These are phyloP conservation scores for Lipomyces starkeyi DNA, from an alignment of 805 yeast species.

Conservation along the genomic window DNA sequence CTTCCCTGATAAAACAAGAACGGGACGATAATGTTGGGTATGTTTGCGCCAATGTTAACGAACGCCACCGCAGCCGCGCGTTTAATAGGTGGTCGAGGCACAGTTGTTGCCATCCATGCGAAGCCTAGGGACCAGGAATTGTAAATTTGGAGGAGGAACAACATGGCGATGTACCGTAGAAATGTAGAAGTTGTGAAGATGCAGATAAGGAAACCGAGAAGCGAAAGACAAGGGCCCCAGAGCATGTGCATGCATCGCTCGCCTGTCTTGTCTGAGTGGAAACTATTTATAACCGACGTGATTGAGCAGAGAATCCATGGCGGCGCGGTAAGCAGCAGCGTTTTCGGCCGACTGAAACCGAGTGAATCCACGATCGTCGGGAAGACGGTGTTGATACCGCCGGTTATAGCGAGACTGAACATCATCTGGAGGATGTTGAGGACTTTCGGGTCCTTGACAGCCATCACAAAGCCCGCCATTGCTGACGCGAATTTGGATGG, in stretches of 20 bases:
- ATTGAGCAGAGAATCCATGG: constrained; percentile 34
- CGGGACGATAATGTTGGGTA: constrained; percentile 42
- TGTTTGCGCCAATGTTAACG: constrained; percentile 51
- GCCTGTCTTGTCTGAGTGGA: constrained; percentile 33
- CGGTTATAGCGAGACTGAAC: constrained; percentile 58
- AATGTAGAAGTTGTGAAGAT: constrained; percentile 59
- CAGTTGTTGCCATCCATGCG: constrained; percentile 62
- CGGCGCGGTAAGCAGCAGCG: constrained; percentile 53
- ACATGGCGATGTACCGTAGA: constrained; percentile 63
- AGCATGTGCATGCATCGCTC: constrained; percentile 54
- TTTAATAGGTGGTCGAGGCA: constrained; percentile 61
- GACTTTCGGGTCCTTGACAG: constrained; percentile 41
- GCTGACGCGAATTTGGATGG: constrained; percentile 5
- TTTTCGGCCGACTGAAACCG: constrained; percentile 56
- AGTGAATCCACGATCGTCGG: constrained; percentile 65
- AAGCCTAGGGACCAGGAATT: constrained; percentile 59
- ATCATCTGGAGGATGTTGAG: constrained; percentile 33
- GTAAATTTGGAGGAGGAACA: constrained; percentile 60
- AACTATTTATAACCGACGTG: constrained; percentile 31
- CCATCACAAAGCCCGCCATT: constrained; percentile 30
- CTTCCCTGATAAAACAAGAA: constrained; percentile 37
- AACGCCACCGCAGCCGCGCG: constrained; percentile 54
- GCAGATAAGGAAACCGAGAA: constrained; percentile 57
- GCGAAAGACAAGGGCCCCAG: constrained; percentile 52
- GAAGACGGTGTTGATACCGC: constrained; percentile 56